Percentiles rank a stretch among this genome's conserved stretches.
Conservation (phyloP, 108 stramenopile species). For the Conticribra guillardii region DNA sequence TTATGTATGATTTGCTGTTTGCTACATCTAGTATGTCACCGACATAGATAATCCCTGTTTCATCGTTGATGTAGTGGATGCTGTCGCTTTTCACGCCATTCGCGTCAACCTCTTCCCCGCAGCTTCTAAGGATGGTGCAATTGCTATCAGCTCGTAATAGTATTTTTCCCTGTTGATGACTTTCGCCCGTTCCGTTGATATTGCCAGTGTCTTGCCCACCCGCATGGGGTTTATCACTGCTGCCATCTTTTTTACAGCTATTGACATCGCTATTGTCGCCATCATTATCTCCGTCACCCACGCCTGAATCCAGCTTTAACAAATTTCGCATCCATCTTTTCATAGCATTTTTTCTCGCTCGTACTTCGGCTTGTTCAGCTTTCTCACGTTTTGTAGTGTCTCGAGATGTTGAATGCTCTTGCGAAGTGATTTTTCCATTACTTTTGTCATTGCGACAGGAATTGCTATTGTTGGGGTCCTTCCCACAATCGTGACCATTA, state of each 20-base stretch:
- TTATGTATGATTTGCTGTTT: too few species aligned
- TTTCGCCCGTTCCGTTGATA: not conserved
- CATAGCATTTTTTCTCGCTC: slow-evolving; percentile 14
- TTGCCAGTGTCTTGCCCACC: not conserved
- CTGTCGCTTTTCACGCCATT: slow-evolving; percentile 8
- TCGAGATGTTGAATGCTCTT: not conserved
- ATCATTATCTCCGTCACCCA: not conserved
- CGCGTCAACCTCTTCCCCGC: slow-evolving; percentile 17
- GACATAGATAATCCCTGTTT: not conserved
- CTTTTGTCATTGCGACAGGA: too few species aligned
- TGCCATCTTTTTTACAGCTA: not conserved
- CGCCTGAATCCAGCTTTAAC: slow-evolving; percentile 1
- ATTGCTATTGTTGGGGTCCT: too few species aligned
- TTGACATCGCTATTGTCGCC: not conserved
- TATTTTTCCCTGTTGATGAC: not conserved
- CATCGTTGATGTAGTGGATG: slow-evolving; percentile 1
- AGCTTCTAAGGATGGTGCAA: slow-evolving; percentile 3
- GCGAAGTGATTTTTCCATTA: too few species aligned
- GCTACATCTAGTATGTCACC: too few species aligned
- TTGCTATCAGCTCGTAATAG: slow-evolving; percentile 5
- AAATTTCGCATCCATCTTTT: slow-evolving; percentile 18
- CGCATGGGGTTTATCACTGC: not conserved
- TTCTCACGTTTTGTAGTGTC: not conserved
- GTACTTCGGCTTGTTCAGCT: slow-evolving; percentile 6
- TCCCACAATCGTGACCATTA: too few species aligned